Conservation (phyloP, 1,139 yeast genomes). For the Candida sp. region DNA sequence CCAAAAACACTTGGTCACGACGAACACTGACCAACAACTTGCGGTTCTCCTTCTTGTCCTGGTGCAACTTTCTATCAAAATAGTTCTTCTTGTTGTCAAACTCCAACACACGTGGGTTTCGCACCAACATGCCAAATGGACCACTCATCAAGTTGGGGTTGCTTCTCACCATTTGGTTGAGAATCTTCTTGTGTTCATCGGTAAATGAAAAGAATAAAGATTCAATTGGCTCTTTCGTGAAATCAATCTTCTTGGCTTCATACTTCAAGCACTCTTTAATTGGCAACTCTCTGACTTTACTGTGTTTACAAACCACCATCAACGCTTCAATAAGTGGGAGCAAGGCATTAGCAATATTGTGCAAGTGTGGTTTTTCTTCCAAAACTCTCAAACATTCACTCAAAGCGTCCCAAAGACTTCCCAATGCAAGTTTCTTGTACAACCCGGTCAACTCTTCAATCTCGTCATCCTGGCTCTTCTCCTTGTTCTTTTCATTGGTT, state of each 20-base stretch:
- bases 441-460: constrained; percentile 56
- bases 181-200: constrained; percentile 84
- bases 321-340: constrained; percentile 90
- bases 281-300: constrained; percentile 69
- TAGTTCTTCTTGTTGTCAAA: constrained; percentile 93
- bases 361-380: constrained; percentile 49
- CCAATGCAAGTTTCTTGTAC: constrained; percentile 72
- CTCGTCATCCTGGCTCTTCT: constrained; percentile 24
- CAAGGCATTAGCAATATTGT: constrained; percentile 79
- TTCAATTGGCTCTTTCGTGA: constrained; percentile 78
- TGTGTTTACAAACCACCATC: constrained; percentile 95
- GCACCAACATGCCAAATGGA: constrained; percentile 88
- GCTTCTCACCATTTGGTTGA: constrained; percentile 91
- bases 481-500: constrained; percentile 29
- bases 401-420: constrained; percentile 85
- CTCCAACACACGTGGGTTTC: constrained; percentile 89
- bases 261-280: constrained; percentile 59
- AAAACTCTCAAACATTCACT: constrained; percentile 74
- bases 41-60: constrained; percentile 43
- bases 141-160: constrained; percentile 98
- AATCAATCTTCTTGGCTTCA: constrained; percentile 65
- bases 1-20: constrained; percentile 91
- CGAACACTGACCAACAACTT: constrained; percentile 71
- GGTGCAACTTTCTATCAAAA: constrained; percentile 75
- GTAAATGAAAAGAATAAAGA: constrained; percentile 86